Conservation (phyloP, 768 basidiomycete genomes). For the Xerocomellus dryophilus region DNA sequence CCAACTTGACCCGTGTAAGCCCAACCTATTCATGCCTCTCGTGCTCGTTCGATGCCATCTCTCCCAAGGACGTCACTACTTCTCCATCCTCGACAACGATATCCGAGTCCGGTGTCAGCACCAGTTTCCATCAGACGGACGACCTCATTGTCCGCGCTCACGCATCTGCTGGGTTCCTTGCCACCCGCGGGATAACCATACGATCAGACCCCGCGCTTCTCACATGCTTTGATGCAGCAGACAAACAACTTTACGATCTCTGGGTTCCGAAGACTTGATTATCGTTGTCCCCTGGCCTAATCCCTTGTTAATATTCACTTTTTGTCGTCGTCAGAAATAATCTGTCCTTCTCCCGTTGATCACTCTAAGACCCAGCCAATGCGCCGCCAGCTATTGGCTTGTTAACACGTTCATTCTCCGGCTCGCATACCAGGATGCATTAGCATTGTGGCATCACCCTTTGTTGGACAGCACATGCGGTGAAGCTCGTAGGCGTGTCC, state of each 20-base stretch:
- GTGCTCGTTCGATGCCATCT: neutral
- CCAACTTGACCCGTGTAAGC: conserved; percentile 16
- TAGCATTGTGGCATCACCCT: neutral
- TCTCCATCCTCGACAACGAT: conserved; percentile 34
- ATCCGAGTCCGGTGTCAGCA: conserved; percentile 27
- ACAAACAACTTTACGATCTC: conserved; percentile 73
- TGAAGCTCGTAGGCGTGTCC: too few relatives aligned
- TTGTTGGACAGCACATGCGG: too few relatives aligned
- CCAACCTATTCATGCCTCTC: neutral
- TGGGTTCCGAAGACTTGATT: conserved; percentile 54
- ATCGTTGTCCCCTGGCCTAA: neutral
- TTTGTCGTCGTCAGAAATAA: neutral
- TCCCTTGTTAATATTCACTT: neutral
- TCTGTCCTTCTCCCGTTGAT: neutral
- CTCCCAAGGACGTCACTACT: conserved; percentile 13
- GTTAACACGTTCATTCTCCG: neutral
- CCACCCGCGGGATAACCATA: conserved; percentile 43
- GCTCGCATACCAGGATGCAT: neutral
- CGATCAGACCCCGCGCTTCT: conserved; percentile 64
- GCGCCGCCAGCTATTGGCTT: neutral
- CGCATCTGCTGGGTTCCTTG: conserved; percentile 20
- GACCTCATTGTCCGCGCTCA: conserved; percentile 19
- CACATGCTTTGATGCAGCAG: conserved; percentile 73
- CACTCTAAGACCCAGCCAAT: neutral
- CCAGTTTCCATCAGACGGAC: conserved; percentile 20